Conservation (phyloP, 257 asterid species). For the Asclepias syriaca region DNA sequence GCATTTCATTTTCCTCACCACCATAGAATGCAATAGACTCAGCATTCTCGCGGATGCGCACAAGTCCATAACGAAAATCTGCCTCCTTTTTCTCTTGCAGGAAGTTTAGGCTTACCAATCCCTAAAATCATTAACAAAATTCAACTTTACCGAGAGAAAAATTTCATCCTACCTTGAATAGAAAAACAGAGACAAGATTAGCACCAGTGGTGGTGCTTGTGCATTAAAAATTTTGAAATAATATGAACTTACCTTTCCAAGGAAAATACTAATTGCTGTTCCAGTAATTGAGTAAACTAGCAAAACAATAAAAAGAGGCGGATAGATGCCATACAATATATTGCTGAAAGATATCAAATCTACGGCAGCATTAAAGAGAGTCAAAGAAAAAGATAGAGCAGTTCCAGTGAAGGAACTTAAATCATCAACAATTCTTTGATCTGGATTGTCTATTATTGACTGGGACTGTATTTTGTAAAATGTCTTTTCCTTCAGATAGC, state of each 20-base stretch:
- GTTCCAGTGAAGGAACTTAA: conserved; percentile 88
- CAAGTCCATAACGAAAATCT: conserved; percentile 82
- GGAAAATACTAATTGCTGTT: conserved; percentile 76
- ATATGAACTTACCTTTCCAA: conserved; percentile 65
- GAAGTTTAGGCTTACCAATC: conserved; percentile 72
- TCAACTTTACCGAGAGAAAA: conserved; percentile 14
- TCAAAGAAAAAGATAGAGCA: conserved; percentile 79
- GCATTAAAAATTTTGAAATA: background rate
- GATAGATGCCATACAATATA: conserved; percentile 80
- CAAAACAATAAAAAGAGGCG: conserved; percentile 79
- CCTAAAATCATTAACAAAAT: conserved; percentile 37
- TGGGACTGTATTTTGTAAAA: conserved; percentile 84
- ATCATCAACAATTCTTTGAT: conserved; percentile 93
- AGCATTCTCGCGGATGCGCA: conserved; percentile 90
- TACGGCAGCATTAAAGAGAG: conserved; percentile 72
- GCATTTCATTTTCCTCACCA: conserved; percentile 89
- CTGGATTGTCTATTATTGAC: conserved; percentile 85
- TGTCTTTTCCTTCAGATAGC: conserved; percentile 71
- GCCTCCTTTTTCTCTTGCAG: conserved; percentile 95
- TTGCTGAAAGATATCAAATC: conserved; percentile 94
- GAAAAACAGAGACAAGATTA: background rate
- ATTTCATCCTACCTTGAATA: background rate
- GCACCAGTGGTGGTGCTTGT: conserved; percentile 5
- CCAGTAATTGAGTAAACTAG: conserved; percentile 83
- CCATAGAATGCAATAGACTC: conserved; percentile 96